These are phyloP conservation scores for Hamamelis virginiana DNA, from an alignment of 164 flowering plant species.

Conservation along the genomic window DNA sequence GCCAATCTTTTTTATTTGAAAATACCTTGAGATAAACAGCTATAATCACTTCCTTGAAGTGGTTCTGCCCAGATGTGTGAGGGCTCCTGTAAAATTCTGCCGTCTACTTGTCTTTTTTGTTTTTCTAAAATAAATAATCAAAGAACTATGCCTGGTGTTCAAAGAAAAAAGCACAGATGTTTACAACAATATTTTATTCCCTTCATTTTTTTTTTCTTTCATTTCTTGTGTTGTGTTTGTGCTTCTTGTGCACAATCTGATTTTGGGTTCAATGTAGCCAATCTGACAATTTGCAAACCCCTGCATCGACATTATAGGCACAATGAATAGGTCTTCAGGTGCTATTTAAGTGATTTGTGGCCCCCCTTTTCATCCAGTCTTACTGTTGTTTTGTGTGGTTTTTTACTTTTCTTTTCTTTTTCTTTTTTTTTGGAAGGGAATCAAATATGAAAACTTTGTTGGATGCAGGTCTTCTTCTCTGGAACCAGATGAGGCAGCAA, in stretches of 20 bases:
- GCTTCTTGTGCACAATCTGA: background rate
- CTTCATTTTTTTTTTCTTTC: no score
- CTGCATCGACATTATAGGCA: background rate
- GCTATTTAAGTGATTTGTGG: no score
- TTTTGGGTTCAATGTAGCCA: background rate
- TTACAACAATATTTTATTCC: no score
- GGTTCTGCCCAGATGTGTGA: background rate
- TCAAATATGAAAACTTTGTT: background rate
- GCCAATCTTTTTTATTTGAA: background rate
- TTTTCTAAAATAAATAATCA: no score
- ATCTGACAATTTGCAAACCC: background rate
- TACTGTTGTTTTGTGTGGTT: no score
- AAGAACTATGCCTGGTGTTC: background rate
- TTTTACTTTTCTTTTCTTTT: background rate
- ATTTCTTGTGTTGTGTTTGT: background rate
- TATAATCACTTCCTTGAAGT: background rate
- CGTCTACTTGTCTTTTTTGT: background rate
- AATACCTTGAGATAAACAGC: no score
- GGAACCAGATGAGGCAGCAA: constrained; percentile 69
- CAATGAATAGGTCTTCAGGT: background rate
- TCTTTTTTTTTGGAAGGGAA: background rate
- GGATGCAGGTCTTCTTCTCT: constrained; percentile 60
- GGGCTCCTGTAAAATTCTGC: background rate
- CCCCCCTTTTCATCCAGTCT: no score
- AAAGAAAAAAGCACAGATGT: background rate